Conservation (phyloP, 2,329 filamentous ascomycete species). For the Tothia fuscella region DNA sequence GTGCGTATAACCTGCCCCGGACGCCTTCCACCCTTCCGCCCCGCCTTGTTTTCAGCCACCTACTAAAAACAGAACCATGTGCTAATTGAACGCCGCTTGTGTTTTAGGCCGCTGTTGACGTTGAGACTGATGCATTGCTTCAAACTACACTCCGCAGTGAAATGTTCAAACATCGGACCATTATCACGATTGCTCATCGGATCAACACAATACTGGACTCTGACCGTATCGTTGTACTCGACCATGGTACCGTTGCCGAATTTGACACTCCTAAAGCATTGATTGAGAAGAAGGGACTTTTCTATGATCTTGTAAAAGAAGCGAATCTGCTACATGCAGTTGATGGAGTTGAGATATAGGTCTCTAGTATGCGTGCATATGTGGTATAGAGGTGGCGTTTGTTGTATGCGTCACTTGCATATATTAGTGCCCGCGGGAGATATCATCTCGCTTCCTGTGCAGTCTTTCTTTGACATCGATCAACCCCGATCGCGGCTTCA, state of each 20-base stretch:
- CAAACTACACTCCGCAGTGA: slow-evolving; percentile 51
- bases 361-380: background rate
- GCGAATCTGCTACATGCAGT: slow-evolving; percentile 54
- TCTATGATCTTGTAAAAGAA: slow-evolving; percentile 85
- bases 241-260: slow-evolving; percentile 80
- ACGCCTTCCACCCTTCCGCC: background rate
- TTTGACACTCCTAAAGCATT: slow-evolving; percentile 79
- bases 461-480: no score
- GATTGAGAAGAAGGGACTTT: slow-evolving; percentile 63
- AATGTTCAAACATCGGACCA: slow-evolving; percentile 80
- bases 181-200: slow-evolving; percentile 95
- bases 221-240: slow-evolving; percentile 86
- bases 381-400: background rate
- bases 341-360: background rate
- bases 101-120: slow-evolving; percentile 51
- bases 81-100: slow-evolving; percentile 10
- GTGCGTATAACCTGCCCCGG: slow-evolving; percentile 34
- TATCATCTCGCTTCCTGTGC: background rate
- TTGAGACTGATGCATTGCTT: slow-evolving; percentile 54
- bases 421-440: background rate
- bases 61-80: background rate
- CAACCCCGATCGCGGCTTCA: background rate
- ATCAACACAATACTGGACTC: slow-evolving; percentile 91
- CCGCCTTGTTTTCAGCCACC: no score
- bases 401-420: slow-evolving; percentile 1